Conservation (phyloP, 257 asterid genomes). For the Nicotiana undulata region DNA sequence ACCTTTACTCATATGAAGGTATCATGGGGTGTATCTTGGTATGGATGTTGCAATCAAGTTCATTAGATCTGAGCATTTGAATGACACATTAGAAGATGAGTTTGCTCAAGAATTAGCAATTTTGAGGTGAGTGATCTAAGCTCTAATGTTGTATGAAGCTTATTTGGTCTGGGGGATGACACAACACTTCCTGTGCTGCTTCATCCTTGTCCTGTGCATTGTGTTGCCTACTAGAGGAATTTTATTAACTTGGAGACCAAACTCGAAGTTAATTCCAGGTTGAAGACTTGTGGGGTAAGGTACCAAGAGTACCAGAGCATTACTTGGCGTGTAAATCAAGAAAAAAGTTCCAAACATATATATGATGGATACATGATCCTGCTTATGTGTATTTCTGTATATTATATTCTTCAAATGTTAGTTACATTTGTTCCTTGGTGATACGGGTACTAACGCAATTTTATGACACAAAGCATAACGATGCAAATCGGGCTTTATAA, state of each 20-base stretch:
- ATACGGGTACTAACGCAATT: too few relatives aligned
- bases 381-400: not conserved
- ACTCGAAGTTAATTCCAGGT: not conserved
- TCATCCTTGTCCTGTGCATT: not conserved
- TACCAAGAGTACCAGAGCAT: not conserved
- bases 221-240: not conserved
- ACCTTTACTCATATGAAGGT: conserved; percentile 39
- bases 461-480: too few relatives aligned
- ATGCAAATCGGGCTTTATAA: too few relatives aligned
- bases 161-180: not conserved
- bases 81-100: conserved; percentile 56
- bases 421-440: too few relatives aligned
- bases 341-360: not conserved
- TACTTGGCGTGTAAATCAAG: not conserved
- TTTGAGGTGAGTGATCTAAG: conserved; percentile 44
- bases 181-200: not conserved
- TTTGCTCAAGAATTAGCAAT: conserved; percentile 75
- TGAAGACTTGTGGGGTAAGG: conserved; percentile 1
- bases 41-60: conserved; percentile 81
- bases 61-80: conserved; percentile 71
- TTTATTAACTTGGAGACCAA: not conserved
- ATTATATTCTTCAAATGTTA: too few relatives aligned
- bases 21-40: conserved; percentile 69
- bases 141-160: not conserved
- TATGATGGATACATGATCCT: not conserved